These are phyloP conservation scores for Sherardia arvensis DNA, from an alignment of 257 asterid species.

Conservation along the genomic window DNA sequence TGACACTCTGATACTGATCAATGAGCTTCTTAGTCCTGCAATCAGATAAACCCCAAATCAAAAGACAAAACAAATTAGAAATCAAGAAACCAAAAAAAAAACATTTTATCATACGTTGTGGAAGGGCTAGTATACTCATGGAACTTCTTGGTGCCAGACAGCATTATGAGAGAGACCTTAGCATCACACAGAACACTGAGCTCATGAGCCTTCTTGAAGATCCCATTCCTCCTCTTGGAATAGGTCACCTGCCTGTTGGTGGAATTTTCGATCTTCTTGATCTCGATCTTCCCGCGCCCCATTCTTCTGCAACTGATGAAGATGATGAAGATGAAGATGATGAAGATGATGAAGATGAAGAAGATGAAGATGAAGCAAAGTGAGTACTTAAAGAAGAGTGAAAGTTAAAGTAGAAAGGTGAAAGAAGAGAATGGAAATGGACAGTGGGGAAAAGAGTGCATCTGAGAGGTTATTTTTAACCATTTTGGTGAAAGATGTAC, in stretches of 20 bases:
- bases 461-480: slow-evolving; percentile 9
- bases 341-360: background rate
- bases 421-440: background rate
- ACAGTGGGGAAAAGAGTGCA: slow-evolving; percentile 8
- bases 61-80: too few species aligned
- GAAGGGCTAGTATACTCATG: slow-evolving; percentile 42
- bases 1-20: slow-evolving; percentile 40
- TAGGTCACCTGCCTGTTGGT: slow-evolving; percentile 45
- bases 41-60: background rate
- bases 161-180: slow-evolving; percentile 45
- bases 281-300: slow-evolving; percentile 44
- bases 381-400: background rate
- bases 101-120: slow-evolving; percentile 25
- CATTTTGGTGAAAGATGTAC: slow-evolving; percentile 14
- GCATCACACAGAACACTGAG: slow-evolving; percentile 51
- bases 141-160: slow-evolving; percentile 32
- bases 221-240: slow-evolving; percentile 44
- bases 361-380: background rate
- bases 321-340: background rate
- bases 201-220: slow-evolving; percentile 54
- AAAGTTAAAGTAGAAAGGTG: slow-evolving; percentile 24
- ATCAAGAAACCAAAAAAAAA: too few species aligned
- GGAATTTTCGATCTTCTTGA: slow-evolving; percentile 40
- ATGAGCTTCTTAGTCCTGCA: slow-evolving; percentile 35
- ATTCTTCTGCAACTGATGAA: background rate